Evolutionary conservation across 106 monocot species (phyloP).

Genomic region (Dioscorea zingiberensis): DNA sequence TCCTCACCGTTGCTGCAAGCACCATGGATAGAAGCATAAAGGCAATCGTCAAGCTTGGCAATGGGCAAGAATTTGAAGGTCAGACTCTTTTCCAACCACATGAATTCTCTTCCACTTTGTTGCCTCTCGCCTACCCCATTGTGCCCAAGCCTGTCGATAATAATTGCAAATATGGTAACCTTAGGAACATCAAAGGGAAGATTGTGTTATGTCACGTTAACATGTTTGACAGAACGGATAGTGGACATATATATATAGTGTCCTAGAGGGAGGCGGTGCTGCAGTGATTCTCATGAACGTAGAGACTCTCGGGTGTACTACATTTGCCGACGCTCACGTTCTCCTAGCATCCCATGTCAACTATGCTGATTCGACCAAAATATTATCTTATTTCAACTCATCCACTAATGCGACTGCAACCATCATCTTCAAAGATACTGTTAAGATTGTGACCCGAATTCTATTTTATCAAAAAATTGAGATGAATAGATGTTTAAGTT

Average conservation of each 20-base stretch:
- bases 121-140: not conserved
- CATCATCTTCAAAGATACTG: slow-evolving; percentile 6
- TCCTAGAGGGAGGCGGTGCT: not conserved
- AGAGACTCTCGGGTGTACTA: not conserved
- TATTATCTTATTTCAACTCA: slow-evolving; percentile 3
- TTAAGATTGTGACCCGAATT: too few species aligned
- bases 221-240: not conserved
- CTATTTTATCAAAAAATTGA: too few species aligned
- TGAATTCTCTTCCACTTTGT: not conserved
- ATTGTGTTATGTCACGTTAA: not conserved
- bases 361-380: not conserved
- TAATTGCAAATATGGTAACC: not conserved
- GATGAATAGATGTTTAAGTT: too few species aligned
- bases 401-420: not conserved
- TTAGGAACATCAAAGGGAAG: not conserved
- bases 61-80: slow-evolving; percentile 3
- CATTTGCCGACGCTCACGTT: not conserved
- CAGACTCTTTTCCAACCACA: slow-evolving; percentile 32
- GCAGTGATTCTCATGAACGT: slow-evolving; percentile 8
- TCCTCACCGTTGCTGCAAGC: slow-evolving; percentile 48
- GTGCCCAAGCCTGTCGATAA: not conserved
- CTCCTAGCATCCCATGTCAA: slow-evolving; percentile 1
- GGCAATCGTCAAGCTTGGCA: slow-evolving; percentile 20
- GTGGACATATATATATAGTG: not conserved
- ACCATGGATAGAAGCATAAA: slow-evolving; percentile 23